These are phyloP conservation scores for Hirsutella thompsonii DNA, from an alignment of 2,329 filamentous ascomycete species.

Conservation along the genomic window DNA sequence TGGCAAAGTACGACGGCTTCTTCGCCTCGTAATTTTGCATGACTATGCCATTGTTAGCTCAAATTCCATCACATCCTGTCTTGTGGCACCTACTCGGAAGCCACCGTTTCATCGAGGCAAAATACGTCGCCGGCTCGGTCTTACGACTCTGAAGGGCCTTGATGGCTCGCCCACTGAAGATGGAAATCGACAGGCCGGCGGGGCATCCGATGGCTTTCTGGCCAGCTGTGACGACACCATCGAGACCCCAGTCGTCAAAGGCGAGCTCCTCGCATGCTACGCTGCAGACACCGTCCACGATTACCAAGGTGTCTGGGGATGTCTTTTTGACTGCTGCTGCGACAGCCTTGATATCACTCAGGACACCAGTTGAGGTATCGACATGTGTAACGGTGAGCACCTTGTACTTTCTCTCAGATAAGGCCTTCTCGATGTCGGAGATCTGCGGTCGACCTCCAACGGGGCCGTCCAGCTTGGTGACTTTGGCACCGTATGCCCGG, in stretches of 20 bases:
- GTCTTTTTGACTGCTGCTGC: slow-evolving; percentile 73
- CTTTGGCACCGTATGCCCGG: slow-evolving; percentile 77
- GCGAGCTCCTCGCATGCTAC: slow-evolving; percentile 92
- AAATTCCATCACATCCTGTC: too few relatives aligned
- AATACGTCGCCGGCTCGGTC: slow-evolving; percentile 76
- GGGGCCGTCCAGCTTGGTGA: slow-evolving; percentile 78
- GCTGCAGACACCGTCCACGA: slow-evolving; percentile 95
- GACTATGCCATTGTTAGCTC: slow-evolving; percentile 33
- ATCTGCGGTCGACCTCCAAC: slow-evolving; percentile 82
- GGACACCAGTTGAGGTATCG: slow-evolving; percentile 90
- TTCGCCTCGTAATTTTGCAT: slow-evolving; percentile 99
- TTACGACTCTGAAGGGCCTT: slow-evolving; percentile 68
- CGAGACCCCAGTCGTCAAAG: slow-evolving; percentile 90
- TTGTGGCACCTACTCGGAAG: slow-evolving; percentile 53
- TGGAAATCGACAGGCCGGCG: slow-evolving; percentile 84
- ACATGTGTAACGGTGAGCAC: slow-evolving; percentile 90
- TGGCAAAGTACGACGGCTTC: slow-evolving; percentile 97
- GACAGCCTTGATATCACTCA: slow-evolving; percentile 79
- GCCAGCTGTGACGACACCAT: slow-evolving; percentile 84
- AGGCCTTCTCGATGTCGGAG: slow-evolving; percentile 73
- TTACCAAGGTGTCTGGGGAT: slow-evolving; percentile 79
- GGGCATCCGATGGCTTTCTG: slow-evolving; percentile 97
- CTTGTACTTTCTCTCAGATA: slow-evolving; percentile 90
- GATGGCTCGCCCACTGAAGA: slow-evolving; percentile 83
- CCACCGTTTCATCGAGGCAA: slow-evolving; percentile 96